Evolutionary conservation across 106 monocot species (phyloP), one percentile per base, ranked within the genome.

Genomic region (Dendrobium chrysotoxum): DNA sequence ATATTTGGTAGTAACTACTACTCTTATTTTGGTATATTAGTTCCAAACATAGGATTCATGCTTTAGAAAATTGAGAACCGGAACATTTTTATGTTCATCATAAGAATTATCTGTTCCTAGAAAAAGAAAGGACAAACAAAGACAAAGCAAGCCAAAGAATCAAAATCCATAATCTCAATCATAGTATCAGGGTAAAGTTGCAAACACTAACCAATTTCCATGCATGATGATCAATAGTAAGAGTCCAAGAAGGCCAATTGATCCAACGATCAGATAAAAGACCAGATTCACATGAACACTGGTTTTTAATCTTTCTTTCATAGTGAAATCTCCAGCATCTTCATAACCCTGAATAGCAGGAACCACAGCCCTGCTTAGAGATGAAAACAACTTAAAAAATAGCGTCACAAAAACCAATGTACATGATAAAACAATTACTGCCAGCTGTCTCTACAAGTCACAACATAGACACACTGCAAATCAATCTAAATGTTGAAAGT

Each of bases 341-440:
- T 97, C 97, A 84, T 94, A 97, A 75, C 97, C 90, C 84, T 97
- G 97, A 86, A 97, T 92, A 76, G 85, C 84, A 57, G 97, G 97
- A 79, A 94, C 97, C 77, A 97, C 90, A 86, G 90, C 94, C 96
- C 97, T 97, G 86, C 75, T 85, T 86, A 90, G 81, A 79, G 54
- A 86, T 28, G 80, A 66, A 80, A 82, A 20, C 68, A 80, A 77
- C 81, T 81, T 67, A 39, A 71, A 71, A 74, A 72, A 53, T 40
- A 55, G 40, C 47, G 40, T 16, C 53, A 53, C 15, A 50, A 9
- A 9, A 38, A 71, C 17, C 4, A 38, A 71, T 71, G 17, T 35
- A 71, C 25, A 13, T 26, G 3, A 25, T 25, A 65, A 50, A 65
- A 64, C 7, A 64, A 2, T 9, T 26, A 25, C 26, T 64, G 64